Conservation (phyloP, 768 basidiomycete species). For the Leccinum arenicola region DNA sequence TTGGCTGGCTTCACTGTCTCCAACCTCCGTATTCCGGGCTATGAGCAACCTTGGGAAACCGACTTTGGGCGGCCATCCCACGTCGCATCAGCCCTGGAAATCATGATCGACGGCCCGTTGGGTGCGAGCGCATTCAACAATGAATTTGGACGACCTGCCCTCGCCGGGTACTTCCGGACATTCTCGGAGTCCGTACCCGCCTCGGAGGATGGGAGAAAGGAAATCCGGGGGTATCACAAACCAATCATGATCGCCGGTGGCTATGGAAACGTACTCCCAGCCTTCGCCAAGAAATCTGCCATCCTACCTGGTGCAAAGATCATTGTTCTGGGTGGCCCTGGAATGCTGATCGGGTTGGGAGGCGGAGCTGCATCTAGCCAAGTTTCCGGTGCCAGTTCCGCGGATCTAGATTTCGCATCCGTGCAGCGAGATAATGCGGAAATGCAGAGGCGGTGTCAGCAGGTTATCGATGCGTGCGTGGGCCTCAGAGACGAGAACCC, state of each 20-base stretch:
- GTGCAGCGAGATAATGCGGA: slow-evolving; percentile 98
- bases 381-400: slow-evolving; percentile 84
- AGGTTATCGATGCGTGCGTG: slow-evolving; percentile 93
- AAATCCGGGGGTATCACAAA: slow-evolving; percentile 96
- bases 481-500: slow-evolving; percentile 60
- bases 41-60: slow-evolving; percentile 92
- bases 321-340: slow-evolving; percentile 92
- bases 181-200: slow-evolving; percentile 77
- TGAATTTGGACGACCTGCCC: slow-evolving; percentile 93
- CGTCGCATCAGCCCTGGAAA: slow-evolving; percentile 90
- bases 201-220: slow-evolving; percentile 45
- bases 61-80: slow-evolving; percentile 89
- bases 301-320: slow-evolving; percentile 84
- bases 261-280: slow-evolving; percentile 86
- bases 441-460: slow-evolving; percentile 96
- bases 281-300: slow-evolving; percentile 73
- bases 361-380: slow-evolving; percentile 97
- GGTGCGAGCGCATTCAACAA: slow-evolving; percentile 98
- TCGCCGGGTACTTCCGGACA: slow-evolving; percentile 93
- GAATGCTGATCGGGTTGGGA: slow-evolving; percentile 93
- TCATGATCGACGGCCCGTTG: slow-evolving; percentile 95
- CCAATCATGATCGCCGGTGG: slow-evolving; percentile 99
- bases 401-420: slow-evolving; percentile 94
- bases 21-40: slow-evolving; percentile 89
- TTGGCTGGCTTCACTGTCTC: slow-evolving; percentile 91